Base-by-base conservation (phyloP, 257 asterid species). In the Fraxinus anomala region DNA sequence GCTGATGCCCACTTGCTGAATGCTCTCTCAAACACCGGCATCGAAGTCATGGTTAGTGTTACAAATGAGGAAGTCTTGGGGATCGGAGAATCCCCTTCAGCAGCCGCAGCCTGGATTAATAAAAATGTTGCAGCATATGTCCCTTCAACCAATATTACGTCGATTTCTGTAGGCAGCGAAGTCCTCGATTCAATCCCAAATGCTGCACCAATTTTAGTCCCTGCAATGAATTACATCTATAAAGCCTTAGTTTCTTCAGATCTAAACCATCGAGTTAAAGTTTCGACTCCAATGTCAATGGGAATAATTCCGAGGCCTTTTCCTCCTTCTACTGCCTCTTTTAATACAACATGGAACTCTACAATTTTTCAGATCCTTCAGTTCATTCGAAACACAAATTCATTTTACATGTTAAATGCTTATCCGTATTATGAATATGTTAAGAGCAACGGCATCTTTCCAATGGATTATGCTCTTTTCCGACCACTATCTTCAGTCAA, bases 311-410 rank as follows among this genome's bases (percentile, higher is more conserved):
- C 93, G 1, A 83, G 77, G 17, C 81, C 93, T 7, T 93, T 93
- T 75, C 98, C 98, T 70, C 98, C 98, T 37, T 93, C 98, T 0
- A 81, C 97, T 0, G 98, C 98, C 40, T 68, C 87, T 34, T 93
- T 93, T 61, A 90, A 93, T 66, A 11, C 89, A 21, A 68, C 96
- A 0, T 85, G 86, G 80, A 91, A 91, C 83, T 83, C 92, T 23
- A 90, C 96, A 4, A 74, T 90, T 33, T 75, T 75, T 37, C 96
- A 88, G 78, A 81, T 93, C 83, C 97, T 93, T 80, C 93, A 88
- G 78, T 93, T 93, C 85, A 81, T 93, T 72, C 84, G 63, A 79
- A 93, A 83, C 80, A 90, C 97, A 7, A 86, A 91, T 37, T 93
- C 97, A n/a, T 93, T 83, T 49, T 93, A 81, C 89, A 93, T 90